Evolutionary conservation across 441 rosid species (phyloP).

Genomic region (Pelargonium citronellum): DNA sequence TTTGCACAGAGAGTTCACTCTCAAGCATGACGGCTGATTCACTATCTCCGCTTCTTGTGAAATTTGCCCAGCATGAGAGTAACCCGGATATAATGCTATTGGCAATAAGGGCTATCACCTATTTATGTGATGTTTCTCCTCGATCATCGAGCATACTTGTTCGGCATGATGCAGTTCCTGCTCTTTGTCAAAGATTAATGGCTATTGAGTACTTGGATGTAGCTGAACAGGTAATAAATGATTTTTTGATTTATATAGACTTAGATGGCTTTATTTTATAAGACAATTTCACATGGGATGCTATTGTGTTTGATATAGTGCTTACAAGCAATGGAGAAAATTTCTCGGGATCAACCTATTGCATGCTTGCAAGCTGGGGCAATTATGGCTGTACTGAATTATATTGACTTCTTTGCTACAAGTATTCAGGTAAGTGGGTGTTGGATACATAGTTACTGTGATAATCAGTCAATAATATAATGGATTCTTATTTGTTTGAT

Average conservation of each 20-base stretch:
- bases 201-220: slow-evolving; percentile 86
- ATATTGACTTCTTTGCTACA: slow-evolving; percentile 82
- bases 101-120: slow-evolving; percentile 85
- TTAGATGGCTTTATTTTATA: background rate
- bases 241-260: slow-evolving; percentile 6
- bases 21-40: slow-evolving; percentile 63
- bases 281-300: slow-evolving; percentile 1
- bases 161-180: slow-evolving; percentile 70
- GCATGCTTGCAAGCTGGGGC: slow-evolving; percentile 92
- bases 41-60: slow-evolving; percentile 74
- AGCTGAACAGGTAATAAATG: slow-evolving; percentile 75
- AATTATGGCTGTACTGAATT: slow-evolving; percentile 71
- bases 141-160: slow-evolving; percentile 65
- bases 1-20: slow-evolving; percentile 74
- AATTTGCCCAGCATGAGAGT: slow-evolving; percentile 54
- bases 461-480: background rate
- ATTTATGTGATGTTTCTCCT: slow-evolving; percentile 91
- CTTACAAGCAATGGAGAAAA: slow-evolving; percentile 97
- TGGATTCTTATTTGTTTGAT: background rate
- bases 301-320: slow-evolving; percentile 41
- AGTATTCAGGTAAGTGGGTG: slow-evolving; percentile 64
- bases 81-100: slow-evolving; percentile 70
- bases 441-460: slow-evolving; percentile 6
- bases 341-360: slow-evolving; percentile 81
- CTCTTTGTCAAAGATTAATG: slow-evolving; percentile 74